A percentile compares a stretch with the other conserved stretches of the same genome.
These are phyloP conservation scores for Penicillium griseofulvum DNA, from an alignment of 2,329 filamentous ascomycete species.

Conservation along the genomic window DNA sequence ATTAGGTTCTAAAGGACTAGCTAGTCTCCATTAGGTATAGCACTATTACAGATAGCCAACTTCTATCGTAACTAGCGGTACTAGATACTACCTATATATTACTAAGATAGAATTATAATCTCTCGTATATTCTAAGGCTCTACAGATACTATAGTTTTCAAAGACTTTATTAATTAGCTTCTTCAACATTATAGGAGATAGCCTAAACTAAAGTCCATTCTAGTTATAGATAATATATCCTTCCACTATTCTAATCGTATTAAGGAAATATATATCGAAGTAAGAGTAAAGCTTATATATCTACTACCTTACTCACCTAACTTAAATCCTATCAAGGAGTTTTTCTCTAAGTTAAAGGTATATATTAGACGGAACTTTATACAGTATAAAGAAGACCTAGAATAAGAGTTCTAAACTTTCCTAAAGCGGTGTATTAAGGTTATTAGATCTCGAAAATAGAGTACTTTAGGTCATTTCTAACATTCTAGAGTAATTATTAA, in stretches of 20 bases:
- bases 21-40: not conserved
- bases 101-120: not conserved
- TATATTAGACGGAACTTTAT: not conserved
- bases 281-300: conserved; percentile 3
- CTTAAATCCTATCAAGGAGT: conserved; percentile 1
- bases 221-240: no score
- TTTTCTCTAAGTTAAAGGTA: not conserved
- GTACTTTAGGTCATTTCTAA: not conserved
- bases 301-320: not conserved
- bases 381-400: not conserved
- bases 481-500: not conserved
- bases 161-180: no score
- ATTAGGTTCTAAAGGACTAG: not conserved
- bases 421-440: conserved; percentile 4
- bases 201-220: no score
- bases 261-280: not conserved
- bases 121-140: no score
- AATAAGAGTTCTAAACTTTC: not conserved
- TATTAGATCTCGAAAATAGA: not conserved
- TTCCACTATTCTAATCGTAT: not conserved
- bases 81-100: not conserved
- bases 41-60: not conserved
- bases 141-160: no score
- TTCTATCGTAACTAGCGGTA: not conserved
- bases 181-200: no score